These are phyloP conservation scores for Starmerella lactis-condensi DNA, from an alignment of 805 yeast genomes.

Conservation along the genomic window DNA sequence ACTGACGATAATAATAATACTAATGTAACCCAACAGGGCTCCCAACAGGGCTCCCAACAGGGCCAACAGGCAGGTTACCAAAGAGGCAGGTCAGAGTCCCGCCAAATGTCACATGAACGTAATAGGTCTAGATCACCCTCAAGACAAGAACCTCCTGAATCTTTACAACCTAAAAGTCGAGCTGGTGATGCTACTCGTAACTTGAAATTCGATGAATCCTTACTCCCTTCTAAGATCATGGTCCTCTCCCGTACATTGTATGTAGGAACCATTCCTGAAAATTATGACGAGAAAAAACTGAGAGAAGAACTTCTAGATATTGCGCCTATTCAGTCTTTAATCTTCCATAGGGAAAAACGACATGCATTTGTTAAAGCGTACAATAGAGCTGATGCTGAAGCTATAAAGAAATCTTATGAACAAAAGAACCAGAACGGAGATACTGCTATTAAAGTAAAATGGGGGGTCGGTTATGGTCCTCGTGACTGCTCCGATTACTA, in stretches of 20 bases:
- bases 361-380: constrained; percentile 94
- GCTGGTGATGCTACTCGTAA: constrained; percentile 15
- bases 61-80: constrained; percentile 2
- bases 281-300: constrained; percentile 60
- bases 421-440: constrained; percentile 40
- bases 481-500: constrained; percentile 94
- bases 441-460: constrained; percentile 59
- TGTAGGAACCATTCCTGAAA: constrained; percentile 78
- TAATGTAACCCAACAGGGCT: constrained; percentile 10
- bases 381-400: constrained; percentile 80
- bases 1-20: constrained; percentile 1
- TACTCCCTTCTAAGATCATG: constrained; percentile 58
- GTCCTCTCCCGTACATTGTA: constrained; percentile 81
- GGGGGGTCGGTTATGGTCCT: constrained; percentile 99
- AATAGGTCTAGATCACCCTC: constrained; percentile 13
- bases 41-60: constrained; percentile 4
- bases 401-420: constrained; percentile 50
- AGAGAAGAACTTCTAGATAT: constrained; percentile 56
- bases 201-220: constrained; percentile 6
- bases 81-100: constrained; percentile 10
- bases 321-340: constrained; percentile 82
- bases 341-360: constrained; percentile 69
- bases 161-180: constrained; percentile 11
- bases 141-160: constrained; percentile 4
- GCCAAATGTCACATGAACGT: constrained; percentile 8